Base-by-base conservation (phyloP, 2,329 filamentous ascomycete species). In the Clarireedia hainanense region DNA sequence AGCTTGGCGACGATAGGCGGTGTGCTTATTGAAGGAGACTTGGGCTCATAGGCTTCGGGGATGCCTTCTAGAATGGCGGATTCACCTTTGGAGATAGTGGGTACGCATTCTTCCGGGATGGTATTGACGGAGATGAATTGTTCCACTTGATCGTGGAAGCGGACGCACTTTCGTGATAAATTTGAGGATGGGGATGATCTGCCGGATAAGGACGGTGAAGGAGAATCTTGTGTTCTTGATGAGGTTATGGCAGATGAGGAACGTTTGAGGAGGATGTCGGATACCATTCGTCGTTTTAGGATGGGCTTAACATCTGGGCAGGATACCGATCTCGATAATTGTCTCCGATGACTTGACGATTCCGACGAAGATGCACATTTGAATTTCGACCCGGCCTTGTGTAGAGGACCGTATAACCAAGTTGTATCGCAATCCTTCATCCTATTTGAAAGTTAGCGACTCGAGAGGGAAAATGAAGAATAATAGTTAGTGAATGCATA, bases 361-460 rank as follows among this genome's bases (percentile, higher is more conserved):
- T 12, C 71, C 71, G 56, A 81, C 26, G 15, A 9, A 15, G 17
- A 12, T 24, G 20, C 14, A 14, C 12, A 43, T 12, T 30, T 37
- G 2, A 39, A 50, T 26, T 27, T 27, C 43, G 46, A 34, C 4
- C 14, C 23, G 14, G 4, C 24, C 1, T 86, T 86, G 69, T 96
- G 92, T 49, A 96, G 73, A 12, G 94, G 94, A 0, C 94, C 94
- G 67, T 97, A 99, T 1, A 99, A 77, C 94, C 92, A 99, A 47
- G 92, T 96, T 34, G 96, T 91, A 71, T 99, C 92, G 70, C 88
- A 94, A 66, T 97, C 94, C 70, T 97, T 99, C 58, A 96, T 78
- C 91, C 91, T 96, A 65, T 17, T 57, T 36, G 47, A 15, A 42
- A 45, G 66, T 75, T 65, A 73, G 67, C 34, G 17, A 48, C 20